Evolutionary conservation across 1,284 basidiomycete species (phyloP), one percentile per base, ranked within the genome.

Genomic region (Trametes hirsuta): DNA sequence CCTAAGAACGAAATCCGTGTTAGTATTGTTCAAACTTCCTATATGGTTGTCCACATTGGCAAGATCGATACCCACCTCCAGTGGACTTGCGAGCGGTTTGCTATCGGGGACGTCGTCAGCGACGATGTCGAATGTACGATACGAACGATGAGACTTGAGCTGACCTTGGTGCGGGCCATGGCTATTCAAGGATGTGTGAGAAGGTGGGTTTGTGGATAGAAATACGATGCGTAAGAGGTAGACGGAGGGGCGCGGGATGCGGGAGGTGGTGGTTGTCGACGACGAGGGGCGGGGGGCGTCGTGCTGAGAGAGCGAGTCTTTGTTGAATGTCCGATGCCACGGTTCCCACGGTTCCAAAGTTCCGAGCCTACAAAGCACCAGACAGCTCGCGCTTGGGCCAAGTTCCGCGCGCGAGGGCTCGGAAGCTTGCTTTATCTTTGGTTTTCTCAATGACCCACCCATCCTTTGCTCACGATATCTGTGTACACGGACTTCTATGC

Each of bases 71-170:
- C 86, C 70, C 47, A 88, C 88, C 88, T 87, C 90, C 90, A 59
- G 89, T 91, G 55, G 89, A 91, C 81, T 91, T 90, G 76, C 89
- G 87, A 71, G 88, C 88, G 71, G 89, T 91, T 91, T 91, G 88
- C 88, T 90, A 72, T 67, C 67, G 63, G 55, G 49, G 54, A 18
- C 59, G 65, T 55, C 60, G 64, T 66, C 67, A 70, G 72, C 71
- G 69, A 75, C 69, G 67, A 71, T 64, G 69, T 70, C 58, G 70
- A 69, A 53, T 54, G 60, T 63, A 64, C 59, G 47, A 63, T 53
- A 61, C 59, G 53, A 51, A 62, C 66, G 48, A 45, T 50, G 53
- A 54, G 30, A 71, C 75, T 59, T 68, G n/a, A 24, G 61, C 64
- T 51, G 47, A 86, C 88, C 84, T 90, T 90, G 71, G 88, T 90